Percentiles rank a stretch among this genome's conserved stretches.
phyloP scores from a whole-genome alignment of 1,139 yeast genomes.

The Tardiomyces blankii region DNA sequence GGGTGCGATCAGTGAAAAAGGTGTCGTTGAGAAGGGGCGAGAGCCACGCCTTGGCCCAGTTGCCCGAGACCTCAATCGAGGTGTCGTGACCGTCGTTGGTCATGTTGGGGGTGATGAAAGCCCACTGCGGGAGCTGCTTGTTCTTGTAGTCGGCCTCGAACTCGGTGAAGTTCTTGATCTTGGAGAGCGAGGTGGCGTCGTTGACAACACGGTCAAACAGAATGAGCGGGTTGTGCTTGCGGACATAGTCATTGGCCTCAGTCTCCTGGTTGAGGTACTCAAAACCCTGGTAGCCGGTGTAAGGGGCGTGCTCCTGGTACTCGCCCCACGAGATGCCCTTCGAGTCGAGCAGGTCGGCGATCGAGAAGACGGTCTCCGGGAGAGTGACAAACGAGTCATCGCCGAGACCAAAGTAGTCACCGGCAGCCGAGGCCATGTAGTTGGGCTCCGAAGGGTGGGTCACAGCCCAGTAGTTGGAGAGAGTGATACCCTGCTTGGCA shows the following conservation, averaged over 20 bases:
- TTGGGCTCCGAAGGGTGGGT: conserved; percentile 44
- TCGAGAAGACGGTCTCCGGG: conserved; percentile 34
- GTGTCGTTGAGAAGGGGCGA: conserved; percentile 31
- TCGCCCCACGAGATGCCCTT: conserved; percentile 38
- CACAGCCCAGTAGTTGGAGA: conserved; percentile 38
- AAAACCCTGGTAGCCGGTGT: conserved; percentile 38
- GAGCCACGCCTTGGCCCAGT: conserved; percentile 34
- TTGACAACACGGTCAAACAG: conserved; percentile 29
- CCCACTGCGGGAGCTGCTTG: conserved; percentile 36
- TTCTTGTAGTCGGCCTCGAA: conserved; percentile 30
- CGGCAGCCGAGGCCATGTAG: conserved; percentile 37
- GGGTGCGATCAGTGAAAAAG: conserved; percentile 34
- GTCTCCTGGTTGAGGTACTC: conserved; percentile 32
- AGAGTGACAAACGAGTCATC: conserved; percentile 33
- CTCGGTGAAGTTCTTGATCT: conserved; percentile 36
- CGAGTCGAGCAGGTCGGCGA: conserved; percentile 36
- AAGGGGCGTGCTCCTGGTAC: conserved; percentile 39
- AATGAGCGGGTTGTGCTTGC: conserved; percentile 39
- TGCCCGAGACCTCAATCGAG: conserved; percentile 32
- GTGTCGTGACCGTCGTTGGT: conserved; percentile 40
- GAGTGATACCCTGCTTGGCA: conserved; percentile 31
- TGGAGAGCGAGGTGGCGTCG: conserved; percentile 25
- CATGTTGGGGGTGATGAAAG: conserved; percentile 41
- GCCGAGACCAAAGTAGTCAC: conserved; percentile 37
- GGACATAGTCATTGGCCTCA: conserved; percentile 35